Conservation (phyloP, 805 yeast genomes). For the Sugiyamaella lignohabitans region DNA sequence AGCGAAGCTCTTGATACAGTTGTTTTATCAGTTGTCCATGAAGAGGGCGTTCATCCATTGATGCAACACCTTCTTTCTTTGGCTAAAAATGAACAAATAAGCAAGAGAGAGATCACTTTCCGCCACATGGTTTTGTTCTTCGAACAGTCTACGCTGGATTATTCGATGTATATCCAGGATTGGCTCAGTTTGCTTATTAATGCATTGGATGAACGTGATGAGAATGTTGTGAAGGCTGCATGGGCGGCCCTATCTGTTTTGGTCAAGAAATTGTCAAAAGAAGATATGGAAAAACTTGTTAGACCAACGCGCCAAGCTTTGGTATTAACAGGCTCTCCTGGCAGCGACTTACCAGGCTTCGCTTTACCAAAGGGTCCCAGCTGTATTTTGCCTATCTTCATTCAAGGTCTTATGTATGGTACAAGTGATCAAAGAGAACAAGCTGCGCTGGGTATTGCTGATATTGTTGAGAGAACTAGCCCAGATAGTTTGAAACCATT, state of each 20-base stretch:
- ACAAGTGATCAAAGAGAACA: conserved; percentile 72
- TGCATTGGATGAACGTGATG: conserved; percentile 64
- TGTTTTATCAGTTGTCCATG: conserved; percentile 65
- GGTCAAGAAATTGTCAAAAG: conserved; percentile 67
- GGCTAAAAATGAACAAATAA: conserved; percentile 67
- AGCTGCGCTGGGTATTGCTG: conserved; percentile 86
- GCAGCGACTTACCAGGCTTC: conserved; percentile 69
- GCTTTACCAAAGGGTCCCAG: conserved; percentile 69
- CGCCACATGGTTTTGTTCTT: conserved; percentile 64
- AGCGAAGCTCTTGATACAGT: conserved; percentile 59
- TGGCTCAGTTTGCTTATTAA: conserved; percentile 63
- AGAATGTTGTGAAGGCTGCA: conserved; percentile 55
- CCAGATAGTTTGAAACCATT: conserved; percentile 64
- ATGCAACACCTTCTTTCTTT: conserved; percentile 72
- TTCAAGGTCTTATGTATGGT: conserved; percentile 96
- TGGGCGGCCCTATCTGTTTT: conserved; percentile 59
- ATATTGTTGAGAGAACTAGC: conserved; percentile 77
- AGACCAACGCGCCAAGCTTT: conserved; percentile 75
- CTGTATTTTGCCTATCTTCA: conserved; percentile 81
- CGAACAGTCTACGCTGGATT: conserved; percentile 53
- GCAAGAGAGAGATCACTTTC: conserved; percentile 41
- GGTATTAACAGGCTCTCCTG: conserved; percentile 55
- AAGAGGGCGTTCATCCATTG: conserved; percentile 76
- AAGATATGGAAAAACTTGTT: conserved; percentile 67
- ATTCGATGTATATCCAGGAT: conserved; percentile 66